Evolutionary conservation across 306 rosid species (phyloP), one percentile per base, ranked within the genome.

Genomic region (Arachis stenosperma): DNA sequence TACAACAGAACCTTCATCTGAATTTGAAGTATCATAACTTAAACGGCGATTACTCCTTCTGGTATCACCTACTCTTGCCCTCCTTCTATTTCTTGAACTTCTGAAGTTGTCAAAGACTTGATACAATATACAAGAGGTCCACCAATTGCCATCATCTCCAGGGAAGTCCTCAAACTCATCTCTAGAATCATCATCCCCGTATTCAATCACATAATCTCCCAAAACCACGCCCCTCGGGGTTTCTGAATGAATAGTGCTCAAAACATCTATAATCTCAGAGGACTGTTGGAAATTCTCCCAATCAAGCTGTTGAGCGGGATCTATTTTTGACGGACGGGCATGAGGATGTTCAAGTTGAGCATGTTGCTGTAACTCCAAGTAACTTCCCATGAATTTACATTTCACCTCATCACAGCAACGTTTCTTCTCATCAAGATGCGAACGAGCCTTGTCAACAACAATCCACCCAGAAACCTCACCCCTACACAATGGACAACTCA

Each of bases 271-370:
- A 59, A 93, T 93, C 86, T 93, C 98, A 13, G 97, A 85, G 12
- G 98, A 93, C 73, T 93, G 98, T 81, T 93, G 98, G 81, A 93
- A 93, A 65, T 93, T 93, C 59, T 93, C 98, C 98, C 98, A 93
- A 71, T 93, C 98, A 55, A 93, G 97, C 84, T 86, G 90, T 40
- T 94, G 83, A 8, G 97, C 97, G 13, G 98, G 98, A 79, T 93
- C 98, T 15, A 93, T 89, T 75, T 86, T 86, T 6, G 98, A 93
- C 42, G 97, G 98, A 8, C 89, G 88, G 3, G 97, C 88, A 80
- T 89, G 90, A 50, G 98, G 98, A 74, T 93, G 98, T 68, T 88
- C 97, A 41, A 82, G 65, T 71, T 86, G 84, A 73, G 94, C 98
- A 84, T 93, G 98, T 3, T 81, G 75, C 61, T 88, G 92, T 39